Percentiles rank a stretch among this genome's conserved stretches.
phyloP scores from a whole-genome alignment of 2,329 filamentous ascomycete genomes.

The Xylariaceae sp. region DNA sequence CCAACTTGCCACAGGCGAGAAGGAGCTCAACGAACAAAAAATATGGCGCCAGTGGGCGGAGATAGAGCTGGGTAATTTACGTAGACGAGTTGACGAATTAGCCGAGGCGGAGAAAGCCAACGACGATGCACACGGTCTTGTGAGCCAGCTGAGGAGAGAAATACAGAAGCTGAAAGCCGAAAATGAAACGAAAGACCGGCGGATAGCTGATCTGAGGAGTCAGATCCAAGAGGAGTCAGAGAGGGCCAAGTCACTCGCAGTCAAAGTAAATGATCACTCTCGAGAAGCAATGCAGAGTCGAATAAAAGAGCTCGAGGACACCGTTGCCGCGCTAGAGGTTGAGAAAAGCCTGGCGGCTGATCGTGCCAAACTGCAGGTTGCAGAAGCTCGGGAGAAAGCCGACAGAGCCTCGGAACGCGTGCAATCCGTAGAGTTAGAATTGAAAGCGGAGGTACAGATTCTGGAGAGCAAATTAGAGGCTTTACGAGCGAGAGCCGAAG shows the following conservation, averaged over 20 bases:
- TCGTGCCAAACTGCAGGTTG: conserved; percentile 67
- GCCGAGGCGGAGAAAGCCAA: conserved; percentile 62
- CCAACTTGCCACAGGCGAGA: conserved; percentile 70
- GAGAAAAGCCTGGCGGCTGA: conserved; percentile 80
- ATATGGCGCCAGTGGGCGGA: conserved; percentile 64
- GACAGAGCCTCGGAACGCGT: conserved; percentile 75
- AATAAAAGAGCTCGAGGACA: conserved; percentile 60
- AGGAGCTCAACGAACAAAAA: conserved; percentile 64
- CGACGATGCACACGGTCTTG: conserved; percentile 45
- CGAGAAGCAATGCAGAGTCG: conserved; percentile 67
- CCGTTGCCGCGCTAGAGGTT: conserved; percentile 69
- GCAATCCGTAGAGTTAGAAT: conserved; percentile 72
- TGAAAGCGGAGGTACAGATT: conserved; percentile 76
- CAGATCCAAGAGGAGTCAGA: conserved; percentile 73
- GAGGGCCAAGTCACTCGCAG: conserved; percentile 69
- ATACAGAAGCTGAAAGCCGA: conserved; percentile 68
- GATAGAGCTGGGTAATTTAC: conserved; percentile 54
- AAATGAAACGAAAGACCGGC: conserved; percentile 65
- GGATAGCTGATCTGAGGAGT: conserved; percentile 70
- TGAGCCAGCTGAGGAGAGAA: conserved; percentile 42
- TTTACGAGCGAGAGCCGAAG: conserved; percentile 83
- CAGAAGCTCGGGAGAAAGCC: conserved; percentile 74
- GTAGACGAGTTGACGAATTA: conserved; percentile 54
- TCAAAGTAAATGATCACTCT: conserved; percentile 69
- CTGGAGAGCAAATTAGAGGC: conserved; percentile 91